A percentile compares a stretch with the other conserved stretches of the same genome.
Conservation (phyloP, 768 basidiomycete species). For the Mycena latifolia region DNA sequence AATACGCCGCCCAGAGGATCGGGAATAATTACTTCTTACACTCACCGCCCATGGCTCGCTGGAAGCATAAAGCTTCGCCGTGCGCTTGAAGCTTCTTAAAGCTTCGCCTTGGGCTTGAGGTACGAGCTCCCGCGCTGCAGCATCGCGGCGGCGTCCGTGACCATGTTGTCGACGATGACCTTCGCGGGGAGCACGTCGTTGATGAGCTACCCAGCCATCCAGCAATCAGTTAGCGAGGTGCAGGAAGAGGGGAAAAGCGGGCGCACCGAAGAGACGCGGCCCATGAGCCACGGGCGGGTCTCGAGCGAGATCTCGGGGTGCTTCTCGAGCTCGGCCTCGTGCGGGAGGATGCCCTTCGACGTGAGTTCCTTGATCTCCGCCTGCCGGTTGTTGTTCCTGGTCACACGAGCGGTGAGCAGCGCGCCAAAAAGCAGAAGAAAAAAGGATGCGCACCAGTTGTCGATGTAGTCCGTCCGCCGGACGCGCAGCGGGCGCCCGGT, state of each 20-base stretch:
- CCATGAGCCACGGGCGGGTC: constrained; percentile 85
- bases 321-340: constrained; percentile 75
- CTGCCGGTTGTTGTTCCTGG: constrained; percentile 76
- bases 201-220: constrained; percentile 60
- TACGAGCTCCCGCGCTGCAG: constrained; percentile 17
- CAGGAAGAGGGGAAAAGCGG: neutral
- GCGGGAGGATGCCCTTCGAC: constrained; percentile 83
- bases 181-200: constrained; percentile 86
- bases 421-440: too few species aligned
- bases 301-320: constrained; percentile 85
- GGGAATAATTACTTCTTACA: too few species aligned
- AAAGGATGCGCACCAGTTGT: constrained; percentile 64
- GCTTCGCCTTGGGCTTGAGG: constrained; percentile 58
- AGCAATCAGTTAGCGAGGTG: neutral
- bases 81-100: constrained; percentile 4
- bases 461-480: constrained; percentile 85
- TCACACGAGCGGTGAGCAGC: too few species aligned
- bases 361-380: constrained; percentile 88
- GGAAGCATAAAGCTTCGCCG: too few species aligned
- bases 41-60: too few species aligned
- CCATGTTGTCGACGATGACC: constrained; percentile 50
- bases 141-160: constrained; percentile 15
- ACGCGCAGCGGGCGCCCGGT: constrained; percentile 93
- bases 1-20: neutral
- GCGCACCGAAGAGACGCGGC: constrained; percentile 72